Evolutionary conservation across 176 grass and related monocot genomes (phyloP).

Genomic region (Raddia distichophylla): DNA sequence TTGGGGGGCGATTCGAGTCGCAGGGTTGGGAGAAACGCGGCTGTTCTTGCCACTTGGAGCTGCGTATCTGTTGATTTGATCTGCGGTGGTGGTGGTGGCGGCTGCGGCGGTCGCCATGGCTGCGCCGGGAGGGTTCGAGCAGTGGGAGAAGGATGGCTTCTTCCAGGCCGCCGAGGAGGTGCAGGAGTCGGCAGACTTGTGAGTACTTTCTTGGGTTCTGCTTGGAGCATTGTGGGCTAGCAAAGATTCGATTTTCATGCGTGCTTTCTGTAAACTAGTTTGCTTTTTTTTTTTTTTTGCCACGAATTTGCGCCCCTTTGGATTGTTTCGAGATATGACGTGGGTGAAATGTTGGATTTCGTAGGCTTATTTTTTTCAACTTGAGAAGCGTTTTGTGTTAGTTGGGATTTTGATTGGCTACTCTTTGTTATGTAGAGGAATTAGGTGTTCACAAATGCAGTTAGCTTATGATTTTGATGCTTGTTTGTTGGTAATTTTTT

Average conservation of each 20-base stretch:
- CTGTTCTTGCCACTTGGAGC: neutral
- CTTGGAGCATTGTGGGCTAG: neutral
- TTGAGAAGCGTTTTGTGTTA: neutral
- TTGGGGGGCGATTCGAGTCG: neutral
- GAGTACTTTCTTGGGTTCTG: conserved; percentile 37
- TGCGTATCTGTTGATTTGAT: conserved; percentile 30
- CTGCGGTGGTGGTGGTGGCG: neutral
- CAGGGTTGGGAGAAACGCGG: neutral
- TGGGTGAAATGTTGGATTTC: conserved; percentile 4
- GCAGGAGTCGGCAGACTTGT: conserved; percentile 84
- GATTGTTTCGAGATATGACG: neutral
- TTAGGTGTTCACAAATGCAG: neutral
- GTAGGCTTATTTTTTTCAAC: neutral
- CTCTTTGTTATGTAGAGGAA: neutral
- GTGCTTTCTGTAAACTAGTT: neutral
- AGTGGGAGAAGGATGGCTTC: conserved; percentile 90
- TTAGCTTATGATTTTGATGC: conserved; percentile 1
- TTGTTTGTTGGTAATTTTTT: neutral
- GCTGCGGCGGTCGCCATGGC: conserved; percentile 47
- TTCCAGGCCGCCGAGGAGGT: conserved; percentile 88
- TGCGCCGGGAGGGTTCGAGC: conserved; percentile 62
- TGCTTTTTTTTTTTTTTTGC: neutral
- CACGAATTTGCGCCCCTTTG: neutral
- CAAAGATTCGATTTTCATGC: conserved; percentile 17
- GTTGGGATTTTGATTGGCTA: neutral